Evolutionary conservation across 306 rosid genomes (phyloP).

Genomic region (Cicer chorassanicum): DNA sequence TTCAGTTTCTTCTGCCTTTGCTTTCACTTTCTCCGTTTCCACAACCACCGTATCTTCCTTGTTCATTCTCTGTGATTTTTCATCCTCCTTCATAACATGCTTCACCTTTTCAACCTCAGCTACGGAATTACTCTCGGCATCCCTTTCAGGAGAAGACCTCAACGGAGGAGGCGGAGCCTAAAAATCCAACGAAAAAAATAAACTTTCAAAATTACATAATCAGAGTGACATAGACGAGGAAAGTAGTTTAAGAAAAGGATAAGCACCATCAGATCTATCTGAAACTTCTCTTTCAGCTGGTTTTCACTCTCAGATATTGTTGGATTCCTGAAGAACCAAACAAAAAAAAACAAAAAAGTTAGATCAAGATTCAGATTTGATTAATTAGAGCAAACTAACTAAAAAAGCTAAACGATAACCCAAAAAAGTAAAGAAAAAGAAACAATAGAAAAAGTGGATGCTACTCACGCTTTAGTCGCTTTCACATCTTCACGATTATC

Average conservation of each 20-base stretch:
- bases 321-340: constrained; percentile 54
- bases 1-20: constrained; percentile 56
- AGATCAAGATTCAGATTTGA: constrained; percentile 39
- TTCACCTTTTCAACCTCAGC: constrained; percentile 69
- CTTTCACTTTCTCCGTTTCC: constrained; percentile 60
- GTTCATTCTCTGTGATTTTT: constrained; percentile 54
- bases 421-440: neutral
- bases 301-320: constrained; percentile 53
- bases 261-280: constrained; percentile 95
- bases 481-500: constrained; percentile 68
- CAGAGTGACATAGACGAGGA: constrained; percentile 12
- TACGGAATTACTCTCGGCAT: constrained; percentile 58
- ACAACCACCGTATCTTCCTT: constrained; percentile 58
- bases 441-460: constrained; percentile 36
- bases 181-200: constrained; percentile 32
- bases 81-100: constrained; percentile 63
- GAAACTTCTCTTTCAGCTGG: constrained; percentile 78
- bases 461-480: constrained; percentile 79
- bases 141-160: constrained; percentile 93
- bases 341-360: constrained; percentile 37
- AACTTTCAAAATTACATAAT: neutral
- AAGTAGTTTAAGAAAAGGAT: constrained; percentile 14
- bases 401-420: constrained; percentile 17
- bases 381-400: constrained; percentile 24
- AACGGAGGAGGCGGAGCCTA: constrained; percentile 82